Base-by-base conservation (phyloP, 2,329 filamentous ascomycete species). In the Pseudofabraea citricarpa region DNA sequence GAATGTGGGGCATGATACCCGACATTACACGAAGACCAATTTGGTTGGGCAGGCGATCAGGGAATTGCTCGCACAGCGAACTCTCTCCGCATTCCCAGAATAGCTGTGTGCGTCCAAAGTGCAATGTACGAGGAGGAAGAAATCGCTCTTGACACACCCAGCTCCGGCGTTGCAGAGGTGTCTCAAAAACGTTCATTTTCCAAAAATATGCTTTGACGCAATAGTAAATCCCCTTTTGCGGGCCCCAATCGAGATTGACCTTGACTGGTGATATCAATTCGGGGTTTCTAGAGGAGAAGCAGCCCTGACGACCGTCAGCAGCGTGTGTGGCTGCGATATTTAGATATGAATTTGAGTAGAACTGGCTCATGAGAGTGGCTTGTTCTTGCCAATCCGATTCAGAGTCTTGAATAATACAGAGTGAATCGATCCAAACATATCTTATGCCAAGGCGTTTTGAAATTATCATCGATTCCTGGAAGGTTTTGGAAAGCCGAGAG, bases 381-480 rank as follows among this genome's bases (percentile, higher is more conserved):
- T 47, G 2, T 15, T 19, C 26, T 23, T 44, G 4, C 44, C 40
- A 47, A 23, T 47, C 47, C 3, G 18, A 20, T 3, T 13, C 8
- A 12, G 10, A n/a, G n/a, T 40, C 39, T 40, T 46, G 44, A 45
- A 41, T n/a, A n/a, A n/a, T n/a, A n/a, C n/a, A n/a, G n/a, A n/a
- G n/a, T n/a, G n/a, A n/a, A n/a, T n/a, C n/a, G 16, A 47, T 40
- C 45, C 46, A 48, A 21, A 48, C 8, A 27, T 48, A 48, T 10
- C 27, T 27, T 7, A 45, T 21, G 18, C 38, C 46, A 23, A 48
- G 31, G 3, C 23, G 13, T 6, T 24, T 26, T 9, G 44, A 16
- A 10, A 35, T 41, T 13, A 20, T 29, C 21, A 48, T 32, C 7
- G 32, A 38, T 20, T 48, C 43, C 29, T 42, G 37, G 20, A 48